Evolutionary conservation across 371 early-diverging fungal genomes (phyloP).

Genomic region (Enterocytospora artemiae): DNA sequence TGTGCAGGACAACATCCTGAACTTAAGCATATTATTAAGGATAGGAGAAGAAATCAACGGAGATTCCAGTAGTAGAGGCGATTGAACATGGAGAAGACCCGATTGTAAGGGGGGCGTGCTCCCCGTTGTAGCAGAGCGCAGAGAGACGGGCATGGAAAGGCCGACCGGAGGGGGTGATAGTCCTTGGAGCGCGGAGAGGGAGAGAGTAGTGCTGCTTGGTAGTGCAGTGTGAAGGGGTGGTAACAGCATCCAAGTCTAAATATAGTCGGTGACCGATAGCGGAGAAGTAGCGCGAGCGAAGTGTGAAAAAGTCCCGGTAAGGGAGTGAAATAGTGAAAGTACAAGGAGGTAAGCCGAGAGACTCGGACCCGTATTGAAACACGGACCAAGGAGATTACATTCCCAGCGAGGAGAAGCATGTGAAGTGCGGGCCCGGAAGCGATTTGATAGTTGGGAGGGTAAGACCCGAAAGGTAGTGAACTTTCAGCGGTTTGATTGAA

Average conservation of each 20-base stretch:
- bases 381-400: constrained; percentile 34
- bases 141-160: constrained; percentile 31
- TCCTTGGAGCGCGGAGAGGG: constrained; percentile 57
- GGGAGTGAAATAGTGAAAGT: constrained; percentile 58
- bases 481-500: constrained; percentile 28
- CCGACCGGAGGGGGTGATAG: constrained; percentile 53
- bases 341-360: constrained; percentile 3
- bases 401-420: constrained; percentile 19
- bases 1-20: constrained; percentile 61
- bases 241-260: constrained; percentile 65
- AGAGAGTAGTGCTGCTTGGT: constrained; percentile 36
- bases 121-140: constrained; percentile 58
- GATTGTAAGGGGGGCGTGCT: constrained; percentile 58
- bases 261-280: constrained; percentile 66
- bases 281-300: constrained; percentile 68
- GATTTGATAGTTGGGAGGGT: constrained; percentile 8
- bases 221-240: constrained; percentile 58
- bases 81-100: constrained; percentile 62
- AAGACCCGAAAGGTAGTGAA: constrained; percentile 37
- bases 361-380: constrained; percentile 32
- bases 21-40: constrained; percentile 66
- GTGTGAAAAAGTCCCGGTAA: constrained; percentile 62
- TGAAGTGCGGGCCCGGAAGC: background rate
- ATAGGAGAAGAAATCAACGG: constrained; percentile 66
- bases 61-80: constrained; percentile 63